Base-by-base conservation (phyloP, 192 early-diverging fungal genomes). In the Paraglomus occultum region DNA sequence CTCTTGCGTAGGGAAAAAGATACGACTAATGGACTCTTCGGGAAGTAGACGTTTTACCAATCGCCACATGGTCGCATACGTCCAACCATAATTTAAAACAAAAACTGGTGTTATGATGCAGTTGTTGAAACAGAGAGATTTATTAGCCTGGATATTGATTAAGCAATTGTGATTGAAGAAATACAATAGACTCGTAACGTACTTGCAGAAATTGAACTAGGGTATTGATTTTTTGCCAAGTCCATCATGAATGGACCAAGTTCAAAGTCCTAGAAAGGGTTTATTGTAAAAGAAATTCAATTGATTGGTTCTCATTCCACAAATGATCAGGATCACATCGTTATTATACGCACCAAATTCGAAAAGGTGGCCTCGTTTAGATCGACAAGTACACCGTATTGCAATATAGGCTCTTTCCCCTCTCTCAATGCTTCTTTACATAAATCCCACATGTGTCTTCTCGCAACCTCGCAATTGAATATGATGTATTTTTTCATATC, bases 21-120 rank as follows among this genome's bases (percentile, higher is more conserved):
- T 71, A 10, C 66, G 66, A 14, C 57, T 66, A 40, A 74, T 71
- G 39, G 80, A 75, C 20, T 81, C 70, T 20, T 76, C 67, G 4
- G 63, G 67, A 22, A 81, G 51, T 5, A 81, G 52, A 45, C 73
- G 38, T 51, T 81, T 81, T 8, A 71, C 47, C 63, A 81, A 70
- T 60, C 77, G 77, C 80, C 80, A 81, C 17, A 81, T 55, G 2
- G 77, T 74, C 46, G 76, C 75, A 39, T 79, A 81, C 77, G 79
- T 81, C 77, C 77, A 79, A 1, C 80, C 80, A 58, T 79, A 81
- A 39, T 81, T 81, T 15, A 81, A 49, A 15, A 81, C 50, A 52
- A 60, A 70, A 20, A 79, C 75, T 61, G n/a, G n/a, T n/a, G n/a
- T n/a, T n/a, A n/a, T n/a, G n/a, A n/a, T n/a, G n/a, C n/a, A n/a